Base-by-base conservation (phyloP, 495 filamentous ascomycete species). In the Tetracladium setigerum region DNA sequence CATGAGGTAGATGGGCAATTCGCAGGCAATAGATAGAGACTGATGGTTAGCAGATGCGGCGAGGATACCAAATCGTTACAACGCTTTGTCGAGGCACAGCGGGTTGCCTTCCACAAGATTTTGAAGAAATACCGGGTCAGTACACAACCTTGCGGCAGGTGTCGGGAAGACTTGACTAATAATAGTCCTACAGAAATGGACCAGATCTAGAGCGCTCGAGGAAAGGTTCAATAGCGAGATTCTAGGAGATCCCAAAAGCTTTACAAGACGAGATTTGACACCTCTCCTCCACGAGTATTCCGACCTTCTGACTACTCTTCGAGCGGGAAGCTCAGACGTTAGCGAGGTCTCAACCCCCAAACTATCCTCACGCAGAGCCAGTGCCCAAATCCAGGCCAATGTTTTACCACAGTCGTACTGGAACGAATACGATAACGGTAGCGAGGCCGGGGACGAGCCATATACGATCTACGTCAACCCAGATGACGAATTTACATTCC, bases 111-210 rank as follows among this genome's bases (percentile, higher is more conserved):
- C 54, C 71, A 69, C 49, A 88, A 88, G 63, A 76, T 88, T 5
- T 65, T 86, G 46, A 88, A 88, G 61, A 88, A 88, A 59, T 87
- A 88, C 66, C 67, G 66, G 62, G 67, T 65, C 57, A 34, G 64
- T 57, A 47, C 33, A 44, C 4, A 15, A 9, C 16, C 16, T 8
- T 18, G 4, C 9, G 30, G 6, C 12, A 2, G 14, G 9, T 32
- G 36, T 24, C 44, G 22, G 48, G 40, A 30, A 33, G 38, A 30
- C 30, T 41, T 50, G 38, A 48, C 49, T 40, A 40, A 51, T 12
- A 5, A n/a, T 38, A 15, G 13, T 15, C 56, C 58, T 41, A 37
- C 30, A 72, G 66, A 85, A 83, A 65, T 87, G 83, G 83, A 86
- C 83, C 7, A 72, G 76, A 24, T 84, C 81, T 11, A 64, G 66